These are phyloP conservation scores for Canna indica DNA, from an alignment of 176 grass and related monocot genomes.

Conservation along the genomic window DNA sequence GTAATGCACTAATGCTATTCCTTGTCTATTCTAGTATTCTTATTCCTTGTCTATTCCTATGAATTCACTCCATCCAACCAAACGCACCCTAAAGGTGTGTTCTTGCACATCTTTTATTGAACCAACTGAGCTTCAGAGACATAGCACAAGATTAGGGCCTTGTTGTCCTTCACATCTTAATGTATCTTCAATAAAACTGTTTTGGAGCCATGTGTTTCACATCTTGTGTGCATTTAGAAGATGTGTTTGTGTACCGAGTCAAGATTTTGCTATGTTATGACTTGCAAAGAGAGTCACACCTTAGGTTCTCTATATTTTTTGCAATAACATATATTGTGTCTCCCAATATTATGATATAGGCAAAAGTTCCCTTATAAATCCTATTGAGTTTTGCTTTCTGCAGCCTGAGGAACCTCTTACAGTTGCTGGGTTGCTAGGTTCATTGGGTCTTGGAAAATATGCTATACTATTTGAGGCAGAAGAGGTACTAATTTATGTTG, in stretches of 20 bases:
- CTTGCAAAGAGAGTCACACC: background rate
- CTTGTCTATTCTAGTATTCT: no score
- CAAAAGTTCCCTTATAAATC: slow-evolving; percentile 1
- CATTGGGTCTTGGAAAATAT: slow-evolving; percentile 80
- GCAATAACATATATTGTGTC: background rate
- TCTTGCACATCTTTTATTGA: background rate
- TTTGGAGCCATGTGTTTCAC: no score
- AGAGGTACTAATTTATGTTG: slow-evolving; percentile 44
- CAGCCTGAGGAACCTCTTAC: slow-evolving; percentile 45
- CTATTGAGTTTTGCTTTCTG: slow-evolving; percentile 18
- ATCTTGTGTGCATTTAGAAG: background rate
- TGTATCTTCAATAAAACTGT: background rate
- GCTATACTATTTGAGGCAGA: slow-evolving; percentile 70
- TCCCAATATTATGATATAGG: background rate
- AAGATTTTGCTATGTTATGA: background rate
- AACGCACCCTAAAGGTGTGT: background rate
- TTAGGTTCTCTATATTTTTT: background rate
- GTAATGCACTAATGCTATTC: no score
- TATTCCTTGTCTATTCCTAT: no score
- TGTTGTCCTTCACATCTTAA: background rate
- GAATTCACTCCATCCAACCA: no score
- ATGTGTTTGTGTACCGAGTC: background rate
- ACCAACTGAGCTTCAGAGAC: background rate
- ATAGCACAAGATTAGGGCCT: background rate
- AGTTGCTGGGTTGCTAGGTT: slow-evolving; percentile 57